These are phyloP conservation scores for Sphagnurus paluster DNA, from an alignment of 1,284 basidiomycete species.

Conservation along the genomic window DNA sequence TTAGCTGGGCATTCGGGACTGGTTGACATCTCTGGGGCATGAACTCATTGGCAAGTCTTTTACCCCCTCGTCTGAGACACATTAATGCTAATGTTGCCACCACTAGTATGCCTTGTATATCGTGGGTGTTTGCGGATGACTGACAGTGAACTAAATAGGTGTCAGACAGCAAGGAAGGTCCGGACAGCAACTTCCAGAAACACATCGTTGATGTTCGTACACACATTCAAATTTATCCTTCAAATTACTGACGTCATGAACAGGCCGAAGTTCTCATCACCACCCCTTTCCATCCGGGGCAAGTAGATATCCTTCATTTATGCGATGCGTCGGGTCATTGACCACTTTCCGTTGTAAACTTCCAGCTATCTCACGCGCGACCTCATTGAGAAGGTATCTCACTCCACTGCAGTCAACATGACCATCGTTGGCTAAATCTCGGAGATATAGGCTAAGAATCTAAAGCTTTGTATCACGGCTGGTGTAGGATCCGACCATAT, in stretches of 20 bases:
- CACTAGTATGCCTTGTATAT: slow-evolving; percentile 11
- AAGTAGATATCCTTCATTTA: slow-evolving; percentile 11
- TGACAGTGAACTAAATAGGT: slow-evolving; percentile 45
- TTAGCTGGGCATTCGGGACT: slow-evolving; percentile 72
- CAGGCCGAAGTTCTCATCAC: slow-evolving; percentile 81
- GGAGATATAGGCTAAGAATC: slow-evolving; percentile 72
- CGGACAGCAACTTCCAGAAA: slow-evolving; percentile 85
- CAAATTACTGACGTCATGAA: slow-evolving; percentile 15
- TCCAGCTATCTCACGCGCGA: slow-evolving; percentile 77
- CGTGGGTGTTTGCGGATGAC: background rate
- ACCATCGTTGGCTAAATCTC: slow-evolving; percentile 5
- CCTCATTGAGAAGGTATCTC: slow-evolving; percentile 61
- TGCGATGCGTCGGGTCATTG: background rate
- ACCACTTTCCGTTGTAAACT: slow-evolving; percentile 1
- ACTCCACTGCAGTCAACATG: background rate
- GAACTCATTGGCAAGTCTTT: slow-evolving; percentile 61
- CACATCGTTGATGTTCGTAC: slow-evolving; percentile 81
- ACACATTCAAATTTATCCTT: background rate
- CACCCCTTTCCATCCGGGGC: slow-evolving; percentile 89
- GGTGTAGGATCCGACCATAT: slow-evolving; percentile 96
- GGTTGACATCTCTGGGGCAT: slow-evolving; percentile 77
- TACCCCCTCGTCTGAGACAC: background rate
- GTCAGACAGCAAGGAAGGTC: slow-evolving; percentile 86
- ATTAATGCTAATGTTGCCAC: slow-evolving; percentile 1
- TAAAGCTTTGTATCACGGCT: slow-evolving; percentile 92